Evolutionary conservation across 192 early-diverging fungal genomes (phyloP).

Genomic region (Coemansia sp.): DNA sequence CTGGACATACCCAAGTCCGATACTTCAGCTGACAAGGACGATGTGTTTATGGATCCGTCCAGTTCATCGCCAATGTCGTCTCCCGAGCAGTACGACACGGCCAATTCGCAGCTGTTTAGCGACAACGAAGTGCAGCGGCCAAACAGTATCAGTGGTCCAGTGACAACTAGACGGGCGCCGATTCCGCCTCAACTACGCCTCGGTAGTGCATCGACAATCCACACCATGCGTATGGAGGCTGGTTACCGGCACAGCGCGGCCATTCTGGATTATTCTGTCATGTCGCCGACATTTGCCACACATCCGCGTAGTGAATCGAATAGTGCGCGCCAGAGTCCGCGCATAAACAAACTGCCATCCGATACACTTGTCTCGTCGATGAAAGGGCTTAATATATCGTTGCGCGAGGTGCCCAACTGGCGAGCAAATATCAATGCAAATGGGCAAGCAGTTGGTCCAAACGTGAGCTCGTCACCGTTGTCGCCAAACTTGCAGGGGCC

Average conservation of each 20-base stretch:
- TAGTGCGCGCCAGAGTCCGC: neutral
- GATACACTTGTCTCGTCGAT: neutral
- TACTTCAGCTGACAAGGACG: neutral
- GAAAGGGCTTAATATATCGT: neutral
- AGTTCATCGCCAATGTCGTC: neutral
- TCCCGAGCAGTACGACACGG: conserved; percentile 14
- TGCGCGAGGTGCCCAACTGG: neutral
- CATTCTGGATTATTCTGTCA: neutral
- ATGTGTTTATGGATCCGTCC: conserved; percentile 1
- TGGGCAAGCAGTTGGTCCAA: conserved; percentile 32
- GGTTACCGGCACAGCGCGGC: neutral
- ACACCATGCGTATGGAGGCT: neutral
- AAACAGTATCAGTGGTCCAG: neutral
- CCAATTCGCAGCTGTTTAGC: conserved; percentile 17
- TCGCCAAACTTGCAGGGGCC: conserved; percentile 27
- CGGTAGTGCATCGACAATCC: neutral
- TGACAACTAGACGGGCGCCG: neutral
- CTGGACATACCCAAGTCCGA: neutral
- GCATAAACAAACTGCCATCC: neutral
- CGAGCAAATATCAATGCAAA: neutral
- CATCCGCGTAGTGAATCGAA: neutral
- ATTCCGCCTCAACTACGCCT: conserved; percentile 5
- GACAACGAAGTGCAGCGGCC: neutral
- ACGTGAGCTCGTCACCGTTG: conserved; percentile 38
- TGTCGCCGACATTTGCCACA: conserved; percentile 4